phyloP scores from a whole-genome alignment of 768 basidiomycete species.

The Amanita pallidorosea region DNA sequence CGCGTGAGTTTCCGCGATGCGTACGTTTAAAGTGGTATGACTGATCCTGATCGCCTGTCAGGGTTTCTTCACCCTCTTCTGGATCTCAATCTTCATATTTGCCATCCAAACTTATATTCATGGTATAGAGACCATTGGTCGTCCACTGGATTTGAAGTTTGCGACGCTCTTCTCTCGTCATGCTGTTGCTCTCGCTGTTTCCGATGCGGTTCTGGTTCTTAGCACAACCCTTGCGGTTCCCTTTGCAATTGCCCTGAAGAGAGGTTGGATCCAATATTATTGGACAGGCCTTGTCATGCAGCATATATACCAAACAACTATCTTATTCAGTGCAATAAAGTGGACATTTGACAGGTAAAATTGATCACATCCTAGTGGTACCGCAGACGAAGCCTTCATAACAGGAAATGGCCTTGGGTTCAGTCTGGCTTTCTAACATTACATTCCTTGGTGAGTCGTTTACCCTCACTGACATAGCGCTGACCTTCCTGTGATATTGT shows the following conservation, averaged over 20 bases:
- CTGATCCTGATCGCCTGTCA: constrained; percentile 15
- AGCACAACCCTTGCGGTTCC: constrained; percentile 73
- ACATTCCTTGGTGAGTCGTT: constrained; percentile 61
- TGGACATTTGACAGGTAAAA: constrained; percentile 85
- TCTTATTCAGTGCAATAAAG: constrained; percentile 63
- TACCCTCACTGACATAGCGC: background rate
- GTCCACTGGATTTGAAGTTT: constrained; percentile 69
- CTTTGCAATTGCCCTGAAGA: constrained; percentile 66
- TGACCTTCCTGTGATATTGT: background rate
- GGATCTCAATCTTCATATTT: constrained; percentile 81
- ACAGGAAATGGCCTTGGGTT: constrained; percentile 95
- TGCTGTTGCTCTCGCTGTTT: constrained; percentile 70
- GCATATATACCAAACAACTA: constrained; percentile 64
- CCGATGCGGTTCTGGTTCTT: constrained; percentile 73
- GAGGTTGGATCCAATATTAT: constrained; percentile 76
- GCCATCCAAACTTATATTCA: constrained; percentile 67
- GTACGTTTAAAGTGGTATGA: too few relatives aligned
- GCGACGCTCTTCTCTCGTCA: constrained; percentile 84
- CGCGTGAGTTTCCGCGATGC: constrained; percentile 33
- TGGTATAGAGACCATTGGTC: constrained; percentile 69
- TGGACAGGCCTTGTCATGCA: constrained; percentile 71
- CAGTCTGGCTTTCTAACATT: constrained; percentile 86
- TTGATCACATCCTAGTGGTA: background rate
- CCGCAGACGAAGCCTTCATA: background rate
- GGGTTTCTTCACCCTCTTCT: constrained; percentile 96